Percentiles rank a stretch among this genome's conserved stretches.
phyloP scores from a whole-genome alignment of 2,329 filamentous ascomycete species.

The Teratosphaeria nubilosa region DNA sequence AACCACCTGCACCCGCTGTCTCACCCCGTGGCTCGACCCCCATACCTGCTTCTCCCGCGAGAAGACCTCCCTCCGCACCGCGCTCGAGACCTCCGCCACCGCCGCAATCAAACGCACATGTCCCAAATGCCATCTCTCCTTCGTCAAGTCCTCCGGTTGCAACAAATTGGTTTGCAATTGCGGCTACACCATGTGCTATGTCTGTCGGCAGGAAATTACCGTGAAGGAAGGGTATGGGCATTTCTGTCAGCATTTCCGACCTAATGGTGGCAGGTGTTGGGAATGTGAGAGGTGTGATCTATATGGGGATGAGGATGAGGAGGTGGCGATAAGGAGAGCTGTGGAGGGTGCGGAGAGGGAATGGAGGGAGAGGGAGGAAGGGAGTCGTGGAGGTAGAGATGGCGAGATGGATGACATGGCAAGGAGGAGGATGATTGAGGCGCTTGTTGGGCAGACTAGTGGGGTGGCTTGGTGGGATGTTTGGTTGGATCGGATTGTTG shows the following conservation, averaged over 20 bases:
- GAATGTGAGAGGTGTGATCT: constrained; percentile 58
- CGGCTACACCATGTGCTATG: constrained; percentile 96
- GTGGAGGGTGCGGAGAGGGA: constrained; percentile 33
- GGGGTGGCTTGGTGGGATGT: not conserved
- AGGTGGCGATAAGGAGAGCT: constrained; percentile 31
- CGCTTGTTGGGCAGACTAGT: not conserved
- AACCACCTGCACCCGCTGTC: constrained; percentile 70
- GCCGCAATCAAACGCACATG: constrained; percentile 92
- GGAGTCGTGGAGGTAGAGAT: not conserved
- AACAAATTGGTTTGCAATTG: constrained; percentile 95
- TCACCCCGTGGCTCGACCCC: constrained; percentile 74
- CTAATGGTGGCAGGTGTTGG: constrained; percentile 62
- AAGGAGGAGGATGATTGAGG: not conserved
- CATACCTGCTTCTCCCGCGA: constrained; percentile 85
- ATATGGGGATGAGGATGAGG: constrained; percentile 40
- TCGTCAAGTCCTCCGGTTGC: constrained; percentile 88
- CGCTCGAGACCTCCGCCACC: constrained; percentile 87
- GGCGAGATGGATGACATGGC: not conserved
- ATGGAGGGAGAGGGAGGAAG: constrained; percentile 35
- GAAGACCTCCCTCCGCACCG: constrained; percentile 70
- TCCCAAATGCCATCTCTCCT: constrained; percentile 79
- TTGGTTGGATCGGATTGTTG: not conserved
- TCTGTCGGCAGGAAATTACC: constrained; percentile 58
- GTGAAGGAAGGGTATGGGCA: constrained; percentile 72
- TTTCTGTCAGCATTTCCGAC: constrained; percentile 92